Conservation (phyloP, 768 basidiomycete genomes). For the Boletellus ananiceps region DNA sequence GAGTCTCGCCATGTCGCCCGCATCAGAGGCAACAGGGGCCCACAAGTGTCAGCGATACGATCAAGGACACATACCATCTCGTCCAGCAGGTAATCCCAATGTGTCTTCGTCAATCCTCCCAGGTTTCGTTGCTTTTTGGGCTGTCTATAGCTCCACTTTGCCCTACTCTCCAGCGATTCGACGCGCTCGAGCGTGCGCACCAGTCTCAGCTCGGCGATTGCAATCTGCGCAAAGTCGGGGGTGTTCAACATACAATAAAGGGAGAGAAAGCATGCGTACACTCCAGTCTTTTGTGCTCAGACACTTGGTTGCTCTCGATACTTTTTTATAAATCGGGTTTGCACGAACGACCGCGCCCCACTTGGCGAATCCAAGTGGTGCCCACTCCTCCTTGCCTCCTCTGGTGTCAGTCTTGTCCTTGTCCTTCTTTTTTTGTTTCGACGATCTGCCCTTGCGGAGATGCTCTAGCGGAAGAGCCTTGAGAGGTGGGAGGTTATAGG, state of each 20-base stretch:
- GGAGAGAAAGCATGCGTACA: slow-evolving; percentile 43
- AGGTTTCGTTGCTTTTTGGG: slow-evolving; percentile 90
- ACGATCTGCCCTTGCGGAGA: slow-evolving; percentile 44
- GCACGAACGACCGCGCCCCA: slow-evolving; percentile 74
- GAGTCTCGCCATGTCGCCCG: slow-evolving; percentile 3
- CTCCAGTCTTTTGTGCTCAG: slow-evolving; percentile 78
- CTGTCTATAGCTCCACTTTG: slow-evolving; percentile 89
- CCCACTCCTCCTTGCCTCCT: slow-evolving; percentile 59
- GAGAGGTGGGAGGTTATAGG: slow-evolving; percentile 53
- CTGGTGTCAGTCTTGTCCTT: slow-evolving; percentile 45
- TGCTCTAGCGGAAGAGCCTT: slow-evolving; percentile 53
- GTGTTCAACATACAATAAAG: background rate
- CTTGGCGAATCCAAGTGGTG: slow-evolving; percentile 58
- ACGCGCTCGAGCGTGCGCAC: slow-evolving; percentile 80
- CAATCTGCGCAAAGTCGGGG: slow-evolving; percentile 46
- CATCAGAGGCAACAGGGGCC: background rate
- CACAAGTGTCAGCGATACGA: background rate
- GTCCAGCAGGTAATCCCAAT: slow-evolving; percentile 95
- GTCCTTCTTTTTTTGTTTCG: slow-evolving; percentile 50
- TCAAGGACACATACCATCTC: slow-evolving; percentile 70
- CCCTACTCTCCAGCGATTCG: slow-evolving; percentile 73
- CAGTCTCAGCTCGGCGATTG: slow-evolving; percentile 73
- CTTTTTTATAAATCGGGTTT: slow-evolving; percentile 71
- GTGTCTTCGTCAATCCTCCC: slow-evolving; percentile 69
- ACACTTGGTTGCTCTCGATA: slow-evolving; percentile 70